A percentile compares a stretch with the other conserved stretches of the same genome.
Evolutionary conservation across 768 basidiomycete species (phyloP).

Genomic region (Trametes cubensis): DNA sequence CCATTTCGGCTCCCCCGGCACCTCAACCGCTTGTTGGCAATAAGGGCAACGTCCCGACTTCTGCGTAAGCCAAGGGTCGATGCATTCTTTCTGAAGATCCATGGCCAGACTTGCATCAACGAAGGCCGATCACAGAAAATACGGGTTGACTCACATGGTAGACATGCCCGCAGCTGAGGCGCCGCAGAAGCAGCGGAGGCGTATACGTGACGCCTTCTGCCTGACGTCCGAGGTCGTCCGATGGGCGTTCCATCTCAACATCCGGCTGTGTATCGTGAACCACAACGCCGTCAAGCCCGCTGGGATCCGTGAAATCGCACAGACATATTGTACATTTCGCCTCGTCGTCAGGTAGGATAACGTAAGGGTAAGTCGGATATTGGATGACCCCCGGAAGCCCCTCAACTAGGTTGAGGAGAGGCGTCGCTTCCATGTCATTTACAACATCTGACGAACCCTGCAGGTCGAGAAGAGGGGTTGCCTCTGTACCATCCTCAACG

Average conservation of each 20-base stretch:
- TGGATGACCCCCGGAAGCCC: no score
- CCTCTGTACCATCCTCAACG: not conserved
- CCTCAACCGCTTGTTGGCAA: not conserved
- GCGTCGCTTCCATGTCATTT: not conserved
- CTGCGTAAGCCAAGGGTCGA: not conserved
- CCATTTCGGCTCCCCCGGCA: not conserved
- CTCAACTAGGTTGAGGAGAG: not conserved
- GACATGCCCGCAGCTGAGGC: not conserved
- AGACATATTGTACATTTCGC: constrained; percentile 86
- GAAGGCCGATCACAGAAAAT: not conserved
- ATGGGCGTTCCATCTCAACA: no score
- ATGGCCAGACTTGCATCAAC: constrained; percentile 49
- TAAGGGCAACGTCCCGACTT: not conserved
- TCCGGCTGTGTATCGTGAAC: no score
- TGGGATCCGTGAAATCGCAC: constrained; percentile 64
- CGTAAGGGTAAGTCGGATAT: no score
- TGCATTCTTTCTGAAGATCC: constrained; percentile 20
- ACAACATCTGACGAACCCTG: not conserved
- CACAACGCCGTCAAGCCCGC: no score
- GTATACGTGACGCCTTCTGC: not conserved
- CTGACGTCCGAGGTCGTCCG: no score
- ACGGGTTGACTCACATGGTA: not conserved
- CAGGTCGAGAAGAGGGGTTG: not conserved
- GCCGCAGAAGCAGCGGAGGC: not conserved
- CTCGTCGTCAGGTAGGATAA: constrained; percentile 52